Conservation (phyloP, 306 rosid species). For the Senna siamea region DNA sequence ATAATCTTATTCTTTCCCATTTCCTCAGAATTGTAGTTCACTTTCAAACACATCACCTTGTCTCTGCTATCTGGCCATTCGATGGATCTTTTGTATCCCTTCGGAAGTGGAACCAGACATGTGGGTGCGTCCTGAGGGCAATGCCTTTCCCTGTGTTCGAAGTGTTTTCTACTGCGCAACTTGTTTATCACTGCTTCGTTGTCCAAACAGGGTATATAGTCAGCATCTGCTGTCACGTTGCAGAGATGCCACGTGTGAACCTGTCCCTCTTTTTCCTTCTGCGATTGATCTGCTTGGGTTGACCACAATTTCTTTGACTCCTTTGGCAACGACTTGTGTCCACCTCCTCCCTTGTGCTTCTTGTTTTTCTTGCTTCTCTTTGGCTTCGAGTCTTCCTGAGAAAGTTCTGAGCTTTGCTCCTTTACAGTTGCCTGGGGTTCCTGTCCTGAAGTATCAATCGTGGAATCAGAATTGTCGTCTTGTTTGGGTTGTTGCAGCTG, state of each 20-base stretch:
- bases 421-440: not conserved
- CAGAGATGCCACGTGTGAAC: constrained; percentile 69
- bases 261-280: constrained; percentile 61
- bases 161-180: constrained; percentile 54
- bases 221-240: constrained; percentile 62
- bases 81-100: constrained; percentile 57
- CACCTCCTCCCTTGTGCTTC: not conserved
- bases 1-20: too few relatives aligned
- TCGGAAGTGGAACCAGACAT: constrained; percentile 64
- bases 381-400: constrained; percentile 3
- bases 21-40: too few relatives aligned
- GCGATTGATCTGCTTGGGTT: constrained; percentile 59
- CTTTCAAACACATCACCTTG: too few relatives aligned
- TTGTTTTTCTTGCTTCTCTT: not conserved
- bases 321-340: constrained; percentile 41
- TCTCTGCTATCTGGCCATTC: constrained; percentile 79
- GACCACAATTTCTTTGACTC: constrained; percentile 62
- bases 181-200: constrained; percentile 59
- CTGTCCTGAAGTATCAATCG: not conserved
- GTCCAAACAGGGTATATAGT: constrained; percentile 86
- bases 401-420: not conserved
- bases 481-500: constrained; percentile 5
- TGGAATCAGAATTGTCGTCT: not conserved
- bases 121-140: constrained; percentile 78
- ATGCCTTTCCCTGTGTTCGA: constrained; percentile 80